Percentiles rank a stretch among this genome's conserved stretches.
Conservation (phyloP, 106 monocot genomes). For the Amphibolis antarctica region DNA sequence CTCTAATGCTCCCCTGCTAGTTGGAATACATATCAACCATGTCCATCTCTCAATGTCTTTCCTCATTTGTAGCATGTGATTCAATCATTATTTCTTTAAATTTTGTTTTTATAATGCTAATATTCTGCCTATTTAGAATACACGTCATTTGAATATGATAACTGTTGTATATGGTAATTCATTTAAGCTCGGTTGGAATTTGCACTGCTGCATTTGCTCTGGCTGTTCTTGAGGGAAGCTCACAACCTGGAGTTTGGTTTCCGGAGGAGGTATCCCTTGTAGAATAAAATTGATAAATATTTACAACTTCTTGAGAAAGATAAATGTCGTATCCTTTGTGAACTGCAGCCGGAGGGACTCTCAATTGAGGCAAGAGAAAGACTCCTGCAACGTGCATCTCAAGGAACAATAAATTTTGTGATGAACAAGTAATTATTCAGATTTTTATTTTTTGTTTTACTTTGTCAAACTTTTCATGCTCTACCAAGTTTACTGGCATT, state of each 20-base stretch:
- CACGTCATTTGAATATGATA: not conserved
- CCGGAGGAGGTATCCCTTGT: constrained; percentile 64
- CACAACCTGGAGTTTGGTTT: constrained; percentile 97
- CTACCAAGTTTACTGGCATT: not conserved
- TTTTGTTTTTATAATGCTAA: not conserved
- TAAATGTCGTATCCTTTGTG: not conserved
- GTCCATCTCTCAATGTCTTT: too few species aligned
- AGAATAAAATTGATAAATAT: not conserved
- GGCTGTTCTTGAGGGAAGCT: constrained; percentile 69
- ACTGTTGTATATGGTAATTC: constrained; percentile 1
- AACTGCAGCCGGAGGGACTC: constrained; percentile 65
- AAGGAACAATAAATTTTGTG: constrained; percentile 68
- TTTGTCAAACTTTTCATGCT: not conserved
- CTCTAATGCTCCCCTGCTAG: too few species aligned
- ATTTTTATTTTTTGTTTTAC: not conserved
- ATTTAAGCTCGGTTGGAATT: constrained; percentile 55
- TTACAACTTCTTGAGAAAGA: not conserved
- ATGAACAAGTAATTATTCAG: constrained; percentile 64
- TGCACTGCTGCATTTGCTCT: constrained; percentile 78
- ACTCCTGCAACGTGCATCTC: constrained; percentile 61
- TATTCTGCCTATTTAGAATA: not conserved
- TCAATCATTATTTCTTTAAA: too few species aligned
- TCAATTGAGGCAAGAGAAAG: constrained; percentile 56
- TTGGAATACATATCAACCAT: too few species aligned
- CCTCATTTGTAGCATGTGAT: too few species aligned